Base-by-base conservation (phyloP, 2,329 filamentous ascomycete species). In the Fusarium sp. region DNA sequence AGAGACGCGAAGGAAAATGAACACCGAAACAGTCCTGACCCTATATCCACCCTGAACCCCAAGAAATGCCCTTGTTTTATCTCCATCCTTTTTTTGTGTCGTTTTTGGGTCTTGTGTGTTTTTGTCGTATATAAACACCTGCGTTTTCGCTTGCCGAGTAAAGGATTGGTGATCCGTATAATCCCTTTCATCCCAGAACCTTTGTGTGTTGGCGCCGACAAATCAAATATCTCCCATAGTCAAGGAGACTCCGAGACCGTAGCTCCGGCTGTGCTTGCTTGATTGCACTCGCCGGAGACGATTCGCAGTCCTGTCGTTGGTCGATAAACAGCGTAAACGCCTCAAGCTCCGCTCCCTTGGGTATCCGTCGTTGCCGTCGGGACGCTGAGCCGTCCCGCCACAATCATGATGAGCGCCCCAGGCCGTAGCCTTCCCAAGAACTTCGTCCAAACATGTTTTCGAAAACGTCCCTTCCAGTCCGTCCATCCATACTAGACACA, bases 291-390 rank as follows among this genome's bases (percentile, higher is more conserved):
- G 73, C 71, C 69, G 73, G 61, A 67, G 69, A 72, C 61, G 73
- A 68, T 71, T 74, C 72, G 68, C 64, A 76, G 58, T 60, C 68
- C 70, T 71, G 67, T 68, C 60, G 56, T 62, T 56, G 45, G 58
- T 71, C 37, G 58, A 61, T 72, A 77, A 74, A 63, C 63, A 72
- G 68, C 65, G 64, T 72, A 57, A 77, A 78, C 73, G 69, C 75
- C 73, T 59, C 65, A 69, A 72, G 74, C 68, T 76, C 73, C 75
- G 68, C 66, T 74, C 74, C 69, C 66, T 75, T 69, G 73, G 73
- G 74, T 79, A 79, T 79, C 75, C 69, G 61, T 73, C 67, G 69
- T 75, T 76, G 66, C 57, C 69, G 59, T 67, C 66, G 58, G 59
- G 67, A 75, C 65, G 37, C 56, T 67, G 35, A 61, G 58, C 20